Percentiles rank a stretch among this genome's conserved stretches.
These are phyloP conservation scores for Phialophora chinensis DNA, from an alignment of 2,329 filamentous ascomycete genomes.

Conservation along the genomic window DNA sequence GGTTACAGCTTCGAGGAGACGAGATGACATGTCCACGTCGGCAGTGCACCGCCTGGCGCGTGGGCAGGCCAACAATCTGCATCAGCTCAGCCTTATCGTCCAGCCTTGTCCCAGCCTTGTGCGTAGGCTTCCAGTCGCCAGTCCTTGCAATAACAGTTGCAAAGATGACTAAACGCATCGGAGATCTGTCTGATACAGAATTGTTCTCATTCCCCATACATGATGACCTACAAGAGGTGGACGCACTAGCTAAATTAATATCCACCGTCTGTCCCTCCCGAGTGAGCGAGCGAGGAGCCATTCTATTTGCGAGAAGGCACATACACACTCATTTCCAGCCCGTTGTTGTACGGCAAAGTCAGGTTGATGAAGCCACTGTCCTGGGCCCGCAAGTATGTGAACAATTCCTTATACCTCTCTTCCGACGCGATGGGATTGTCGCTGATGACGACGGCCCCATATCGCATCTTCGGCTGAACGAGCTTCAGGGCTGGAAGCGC, in stretches of 20 bases:
- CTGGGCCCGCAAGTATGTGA: slow-evolving; percentile 44
- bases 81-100: too few relatives aligned
- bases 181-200: too few relatives aligned
- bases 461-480: slow-evolving; percentile 44
- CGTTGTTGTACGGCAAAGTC: slow-evolving; percentile 57
- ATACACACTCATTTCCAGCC: slow-evolving; percentile 56
- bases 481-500: slow-evolving; percentile 48
- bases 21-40: too few relatives aligned
- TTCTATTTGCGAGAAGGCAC: slow-evolving; percentile 22
- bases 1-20: too few relatives aligned
- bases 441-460: slow-evolving; percentile 47
- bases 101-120: too few relatives aligned
- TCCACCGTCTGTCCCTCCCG: too few relatives aligned
- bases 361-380: slow-evolving; percentile 58
- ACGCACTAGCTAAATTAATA: background rate
- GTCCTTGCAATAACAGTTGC: too few relatives aligned
- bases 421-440: slow-evolving; percentile 47
- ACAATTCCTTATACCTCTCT: slow-evolving; percentile 44
- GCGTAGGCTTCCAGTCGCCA: too few relatives aligned
- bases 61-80: too few relatives aligned
- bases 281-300: background rate
- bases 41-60: too few relatives aligned
- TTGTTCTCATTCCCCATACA: too few relatives aligned
- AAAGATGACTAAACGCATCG: too few relatives aligned
- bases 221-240: background rate